These are phyloP conservation scores for Colletotrichum magnum DNA, from an alignment of 2,329 filamentous ascomycete species.

Conservation along the genomic window DNA sequence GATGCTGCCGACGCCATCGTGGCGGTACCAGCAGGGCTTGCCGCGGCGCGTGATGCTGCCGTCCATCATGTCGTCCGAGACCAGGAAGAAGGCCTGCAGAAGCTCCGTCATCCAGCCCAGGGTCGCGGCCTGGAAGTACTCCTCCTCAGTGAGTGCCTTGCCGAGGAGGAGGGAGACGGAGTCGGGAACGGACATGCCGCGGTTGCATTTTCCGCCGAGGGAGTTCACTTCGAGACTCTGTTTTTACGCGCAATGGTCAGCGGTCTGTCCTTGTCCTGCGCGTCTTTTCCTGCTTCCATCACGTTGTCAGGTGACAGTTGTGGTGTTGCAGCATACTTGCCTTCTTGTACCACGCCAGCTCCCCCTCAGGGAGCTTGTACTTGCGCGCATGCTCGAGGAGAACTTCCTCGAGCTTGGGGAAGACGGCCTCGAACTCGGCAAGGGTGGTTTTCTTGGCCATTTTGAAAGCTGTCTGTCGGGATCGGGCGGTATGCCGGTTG, in stretches of 20 bases:
- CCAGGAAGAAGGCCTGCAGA: constrained; percentile 98
- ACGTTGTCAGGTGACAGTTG: background rate
- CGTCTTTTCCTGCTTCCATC: background rate
- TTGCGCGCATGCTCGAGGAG: constrained; percentile 82
- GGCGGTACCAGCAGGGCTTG: constrained; percentile 96
- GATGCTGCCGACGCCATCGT: constrained; percentile 90
- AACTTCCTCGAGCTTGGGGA: constrained; percentile 87
- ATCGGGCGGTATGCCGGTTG: constrained; percentile 8
- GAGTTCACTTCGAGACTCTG: constrained; percentile 89
- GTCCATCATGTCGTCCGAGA: constrained; percentile 99
- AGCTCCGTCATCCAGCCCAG: constrained; percentile 99
- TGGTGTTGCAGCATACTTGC: constrained; percentile 60
- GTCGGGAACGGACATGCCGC: constrained; percentile 97
- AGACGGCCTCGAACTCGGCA: constrained; percentile 90
- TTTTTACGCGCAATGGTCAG: constrained; percentile 13
- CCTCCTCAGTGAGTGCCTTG: constrained; percentile 79
- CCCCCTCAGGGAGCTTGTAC: constrained; percentile 87
- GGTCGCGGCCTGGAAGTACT: constrained; percentile 90
- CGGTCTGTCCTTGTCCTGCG: background rate
- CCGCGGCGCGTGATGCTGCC: constrained; percentile 93
- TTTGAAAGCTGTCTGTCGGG: constrained; percentile 44
- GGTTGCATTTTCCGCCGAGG: constrained; percentile 97
- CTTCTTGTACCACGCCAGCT: constrained; percentile 88
- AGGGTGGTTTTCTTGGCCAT: constrained; percentile 83
- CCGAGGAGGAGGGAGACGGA: constrained; percentile 84